Evolutionary conservation across 768 basidiomycete genomes (phyloP), one percentile per base, ranked within the genome.

Genomic region (Naganishia randhawae): DNA sequence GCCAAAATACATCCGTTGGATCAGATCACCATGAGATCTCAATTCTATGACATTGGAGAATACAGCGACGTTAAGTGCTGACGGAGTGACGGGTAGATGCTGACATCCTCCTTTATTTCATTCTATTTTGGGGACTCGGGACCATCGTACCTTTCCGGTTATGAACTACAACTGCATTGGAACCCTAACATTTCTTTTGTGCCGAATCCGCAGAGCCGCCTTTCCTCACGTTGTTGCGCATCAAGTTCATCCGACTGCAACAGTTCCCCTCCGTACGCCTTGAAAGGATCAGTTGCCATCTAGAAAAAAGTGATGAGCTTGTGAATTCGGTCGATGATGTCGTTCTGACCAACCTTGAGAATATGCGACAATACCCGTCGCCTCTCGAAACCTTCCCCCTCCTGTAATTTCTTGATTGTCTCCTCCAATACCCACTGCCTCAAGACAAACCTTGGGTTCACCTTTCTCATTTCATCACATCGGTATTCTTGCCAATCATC

Each of bases 391-490:
- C 65, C 48, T 13, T 68, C 66, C n/a, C 66, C 69, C 7, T 63
- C 51, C 65, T 92, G 89, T 1, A 92, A 85, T 71, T 85, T 85
- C 70, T 81, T 80, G 75, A 98, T 98, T 27, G 91, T 88, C 75
- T 98, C 94, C 77, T 98, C 93, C 37, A 99, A 83, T 10, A 98
- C 82, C 96, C 96, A 98, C 80, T 98, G 96, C 69, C 96, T 83
- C 68, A 98, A 80, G 37, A 95, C 87, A 80, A 99, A 98, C 39
- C 93, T 83, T 19, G 96, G 96, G 76, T 99, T 99, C 32, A 83
- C 86, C 27, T 71, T 77, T 69, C 82, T 84, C 81, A 85, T 84
- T 39, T 48, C 70, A 22, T 51, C 66, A 39, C 37, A 62, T 57
- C 77, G 68, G 13, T 48, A 55, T n/a, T 33, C 61, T 35, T 71